These are phyloP conservation scores for Penicillium occitanis DNA, from an alignment of 2,329 filamentous ascomycete species.

Conservation along the genomic window DNA sequence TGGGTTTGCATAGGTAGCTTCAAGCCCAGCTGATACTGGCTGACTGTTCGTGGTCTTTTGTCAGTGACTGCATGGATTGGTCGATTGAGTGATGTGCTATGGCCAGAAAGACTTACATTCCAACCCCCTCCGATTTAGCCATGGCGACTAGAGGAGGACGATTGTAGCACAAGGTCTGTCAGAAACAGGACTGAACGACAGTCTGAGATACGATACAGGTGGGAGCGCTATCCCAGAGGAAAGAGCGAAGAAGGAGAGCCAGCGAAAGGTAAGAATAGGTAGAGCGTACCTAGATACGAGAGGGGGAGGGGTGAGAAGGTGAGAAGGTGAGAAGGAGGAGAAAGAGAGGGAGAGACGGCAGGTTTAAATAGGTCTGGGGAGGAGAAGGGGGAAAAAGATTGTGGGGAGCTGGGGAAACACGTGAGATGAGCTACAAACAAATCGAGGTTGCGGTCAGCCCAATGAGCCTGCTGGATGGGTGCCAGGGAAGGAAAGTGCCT, in stretches of 20 bases:
- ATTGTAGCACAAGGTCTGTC: not conserved
- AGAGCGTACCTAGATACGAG: not conserved
- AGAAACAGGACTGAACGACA: not conserved
- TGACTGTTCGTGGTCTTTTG: not conserved
- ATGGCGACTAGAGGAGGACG: not conserved
- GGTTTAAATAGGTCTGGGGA: not conserved
- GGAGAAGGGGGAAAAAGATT: not conserved
- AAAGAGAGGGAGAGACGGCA: not conserved
- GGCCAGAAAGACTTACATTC: constrained; percentile 1
- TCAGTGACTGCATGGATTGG: not conserved
- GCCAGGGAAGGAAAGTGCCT: not conserved
- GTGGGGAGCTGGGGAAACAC: constrained; percentile 1
- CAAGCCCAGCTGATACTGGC: not conserved
- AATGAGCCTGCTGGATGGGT: not conserved
- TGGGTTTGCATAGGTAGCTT: constrained; percentile 22
- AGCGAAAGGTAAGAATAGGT: not conserved
- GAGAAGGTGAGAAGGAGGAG: not conserved
- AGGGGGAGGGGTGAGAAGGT: not conserved
- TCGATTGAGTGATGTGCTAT: not conserved
- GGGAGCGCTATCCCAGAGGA: constrained; percentile 3
- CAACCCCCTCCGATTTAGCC: constrained; percentile 2
- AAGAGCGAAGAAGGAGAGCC: not conserved
- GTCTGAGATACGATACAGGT: constrained; percentile 4
- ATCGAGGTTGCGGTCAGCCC: not conserved
- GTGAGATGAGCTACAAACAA: constrained; percentile 8